Conservation (phyloP, 2,329 filamentous ascomycete genomes). For the Didymella exigua region DNA sequence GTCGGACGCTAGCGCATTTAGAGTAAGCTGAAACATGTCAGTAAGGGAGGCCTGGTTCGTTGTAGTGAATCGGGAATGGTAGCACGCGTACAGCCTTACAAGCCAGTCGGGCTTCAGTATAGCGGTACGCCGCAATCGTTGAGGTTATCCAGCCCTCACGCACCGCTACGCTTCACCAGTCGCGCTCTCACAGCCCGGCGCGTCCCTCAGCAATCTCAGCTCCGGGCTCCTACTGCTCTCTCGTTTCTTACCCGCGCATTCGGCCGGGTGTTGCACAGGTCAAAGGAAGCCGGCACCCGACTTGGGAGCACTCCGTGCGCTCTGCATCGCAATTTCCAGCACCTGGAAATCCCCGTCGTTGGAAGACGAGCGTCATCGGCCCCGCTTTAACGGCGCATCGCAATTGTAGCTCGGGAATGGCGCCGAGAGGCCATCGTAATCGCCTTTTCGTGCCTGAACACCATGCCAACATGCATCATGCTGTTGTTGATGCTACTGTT, state of each 20-base stretch:
- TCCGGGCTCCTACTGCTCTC: not conserved
- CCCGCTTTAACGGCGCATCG: conserved; percentile 16
- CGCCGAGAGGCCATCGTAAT: conserved; percentile 11
- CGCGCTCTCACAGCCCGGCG: conserved; percentile 5
- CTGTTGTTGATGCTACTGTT: conserved; percentile 5
- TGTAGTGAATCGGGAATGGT: conserved; percentile 22
- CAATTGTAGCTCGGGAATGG: conserved; percentile 16
- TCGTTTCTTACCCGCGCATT: not conserved
- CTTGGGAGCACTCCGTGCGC: conserved; percentile 14
- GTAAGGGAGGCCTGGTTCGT: conserved; percentile 29
- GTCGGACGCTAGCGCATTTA: conserved; percentile 32
- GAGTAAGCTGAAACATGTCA: conserved; percentile 40
- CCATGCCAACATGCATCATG: conserved; percentile 10
- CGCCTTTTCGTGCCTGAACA: conserved; percentile 5
- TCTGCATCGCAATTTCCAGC: conserved; percentile 16
- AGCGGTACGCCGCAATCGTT: conserved; percentile 22
- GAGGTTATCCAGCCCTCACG: conserved; percentile 16
- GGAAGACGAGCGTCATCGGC: conserved; percentile 10
- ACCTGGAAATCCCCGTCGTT: conserved; percentile 2
- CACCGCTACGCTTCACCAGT: conserved; percentile 14
- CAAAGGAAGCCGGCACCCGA: conserved; percentile 5
- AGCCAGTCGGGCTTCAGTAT: conserved; percentile 23
- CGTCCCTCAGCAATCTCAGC: conserved; percentile 4
- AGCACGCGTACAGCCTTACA: conserved; percentile 24
- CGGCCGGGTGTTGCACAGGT: conserved; percentile 5